Conservation (phyloP, 2,329 filamentous ascomycete genomes). For the Lasiodiplodia gonubiensis region DNA sequence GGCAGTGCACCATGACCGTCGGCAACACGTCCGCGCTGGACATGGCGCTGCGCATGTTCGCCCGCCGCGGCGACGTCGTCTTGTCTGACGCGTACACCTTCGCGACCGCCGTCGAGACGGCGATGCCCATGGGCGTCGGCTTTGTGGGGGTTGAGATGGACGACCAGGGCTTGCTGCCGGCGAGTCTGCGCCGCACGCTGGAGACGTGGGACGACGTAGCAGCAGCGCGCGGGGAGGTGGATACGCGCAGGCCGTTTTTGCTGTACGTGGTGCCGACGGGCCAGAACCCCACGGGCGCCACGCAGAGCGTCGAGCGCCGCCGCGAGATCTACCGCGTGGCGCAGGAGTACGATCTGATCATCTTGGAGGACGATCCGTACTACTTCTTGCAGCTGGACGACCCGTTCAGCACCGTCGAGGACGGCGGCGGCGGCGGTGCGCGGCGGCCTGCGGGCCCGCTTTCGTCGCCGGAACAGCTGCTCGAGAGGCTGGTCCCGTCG, state of each 20-base stretch:
- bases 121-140: slow-evolving; percentile 65
- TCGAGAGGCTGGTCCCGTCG: slow-evolving; percentile 74
- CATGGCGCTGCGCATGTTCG: slow-evolving; percentile 81
- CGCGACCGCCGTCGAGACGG: slow-evolving; percentile 75
- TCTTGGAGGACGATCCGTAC: slow-evolving; percentile 93
- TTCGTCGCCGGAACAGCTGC: slow-evolving; percentile 71
- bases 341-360: slow-evolving; percentile 82
- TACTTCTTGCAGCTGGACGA: slow-evolving; percentile 94
- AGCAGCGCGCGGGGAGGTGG: slow-evolving; percentile 37
- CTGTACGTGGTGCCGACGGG: slow-evolving; percentile 79
- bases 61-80: slow-evolving; percentile 74
- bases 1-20: slow-evolving; percentile 81
- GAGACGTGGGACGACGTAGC: slow-evolving; percentile 69
- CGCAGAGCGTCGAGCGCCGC: slow-evolving; percentile 71
- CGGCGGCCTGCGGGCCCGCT: slow-evolving; percentile 59
- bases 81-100: slow-evolving; percentile 93
- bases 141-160: slow-evolving; percentile 69
- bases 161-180: slow-evolving; percentile 66
- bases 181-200: slow-evolving; percentile 66
- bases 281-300: slow-evolving; percentile 90
- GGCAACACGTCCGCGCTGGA: slow-evolving; percentile 89
- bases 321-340: slow-evolving; percentile 76
- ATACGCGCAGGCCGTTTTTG: slow-evolving; percentile 68
- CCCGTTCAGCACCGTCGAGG: too few species aligned
- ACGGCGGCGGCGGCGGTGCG: too few species aligned